These are phyloP conservation scores for Trichoderma guizhouense DNA, from an alignment of 2,329 filamentous ascomycete genomes.

Conservation along the genomic window DNA sequence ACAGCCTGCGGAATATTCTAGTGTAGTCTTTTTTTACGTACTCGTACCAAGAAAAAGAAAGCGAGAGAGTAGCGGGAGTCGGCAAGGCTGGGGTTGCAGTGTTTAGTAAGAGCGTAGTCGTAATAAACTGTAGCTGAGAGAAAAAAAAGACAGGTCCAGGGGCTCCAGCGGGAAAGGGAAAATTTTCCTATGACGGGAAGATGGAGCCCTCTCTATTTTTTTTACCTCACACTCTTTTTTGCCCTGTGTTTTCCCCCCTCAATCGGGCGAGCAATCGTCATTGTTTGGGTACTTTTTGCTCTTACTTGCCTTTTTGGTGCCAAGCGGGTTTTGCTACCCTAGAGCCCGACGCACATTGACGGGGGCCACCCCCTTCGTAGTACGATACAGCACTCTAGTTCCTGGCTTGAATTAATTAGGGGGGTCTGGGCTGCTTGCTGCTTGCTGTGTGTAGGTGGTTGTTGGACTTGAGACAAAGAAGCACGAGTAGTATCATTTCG, in stretches of 20 bases:
- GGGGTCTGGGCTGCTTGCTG: background rate
- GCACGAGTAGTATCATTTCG: background rate
- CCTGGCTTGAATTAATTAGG: conserved; percentile 3
- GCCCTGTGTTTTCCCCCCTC: background rate
- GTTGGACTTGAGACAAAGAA: background rate
- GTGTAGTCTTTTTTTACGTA: background rate
- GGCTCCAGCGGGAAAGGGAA: background rate
- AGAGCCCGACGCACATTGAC: background rate
- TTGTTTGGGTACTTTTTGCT: background rate
- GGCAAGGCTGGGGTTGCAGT: background rate
- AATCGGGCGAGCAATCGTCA: background rate
- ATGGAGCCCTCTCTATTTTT: background rate
- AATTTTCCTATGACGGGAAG: background rate
- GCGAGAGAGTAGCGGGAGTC: background rate
- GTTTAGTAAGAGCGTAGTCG: background rate
- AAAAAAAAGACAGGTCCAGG: background rate
- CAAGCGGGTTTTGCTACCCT: background rate
- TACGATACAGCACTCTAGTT: background rate
- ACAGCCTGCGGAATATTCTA: background rate
- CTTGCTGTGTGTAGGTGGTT: background rate
- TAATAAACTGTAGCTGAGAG: background rate
- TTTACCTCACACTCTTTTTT: background rate
- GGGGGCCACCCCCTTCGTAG: background rate
- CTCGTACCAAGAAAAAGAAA: background rate
- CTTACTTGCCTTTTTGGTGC: background rate